Conservation (phyloP, 2,329 filamentous ascomycete genomes). For the Cordyceps pruinosa region DNA sequence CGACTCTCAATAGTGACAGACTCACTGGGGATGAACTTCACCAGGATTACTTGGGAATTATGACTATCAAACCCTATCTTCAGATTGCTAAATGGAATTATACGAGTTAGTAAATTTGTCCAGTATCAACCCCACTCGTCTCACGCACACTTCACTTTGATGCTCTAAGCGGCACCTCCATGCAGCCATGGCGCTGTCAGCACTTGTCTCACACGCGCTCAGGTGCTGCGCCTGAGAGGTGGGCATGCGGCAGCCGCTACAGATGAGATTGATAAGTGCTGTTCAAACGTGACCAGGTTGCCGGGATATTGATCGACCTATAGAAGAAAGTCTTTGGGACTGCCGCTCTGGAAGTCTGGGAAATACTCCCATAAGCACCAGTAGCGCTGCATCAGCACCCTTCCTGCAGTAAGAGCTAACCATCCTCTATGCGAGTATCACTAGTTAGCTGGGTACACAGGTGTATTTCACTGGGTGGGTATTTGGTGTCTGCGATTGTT, state of each 20-base stretch:
- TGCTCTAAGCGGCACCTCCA: background rate
- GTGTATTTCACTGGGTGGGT: no score
- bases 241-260: background rate
- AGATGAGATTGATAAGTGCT: background rate
- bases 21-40: background rate
- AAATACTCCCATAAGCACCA: background rate
- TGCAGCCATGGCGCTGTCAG: background rate
- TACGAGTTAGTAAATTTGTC: background rate
- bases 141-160: background rate
- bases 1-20: background rate
- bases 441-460: background rate
- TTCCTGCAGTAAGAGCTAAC: background rate
- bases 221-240: background rate
- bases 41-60: background rate
- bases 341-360: background rate
- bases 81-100: background rate
- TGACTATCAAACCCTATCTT: background rate
- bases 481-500: no score
- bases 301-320: no score
- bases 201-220: background rate
- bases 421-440: no score
- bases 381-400: background rate
- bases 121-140: background rate
- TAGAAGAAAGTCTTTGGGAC: background rate
- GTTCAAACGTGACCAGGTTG: no score